These are phyloP conservation scores for Pleoardoris graminearum DNA, from an alignment of 2,329 filamentous ascomycete genomes.

Conservation along the genomic window DNA sequence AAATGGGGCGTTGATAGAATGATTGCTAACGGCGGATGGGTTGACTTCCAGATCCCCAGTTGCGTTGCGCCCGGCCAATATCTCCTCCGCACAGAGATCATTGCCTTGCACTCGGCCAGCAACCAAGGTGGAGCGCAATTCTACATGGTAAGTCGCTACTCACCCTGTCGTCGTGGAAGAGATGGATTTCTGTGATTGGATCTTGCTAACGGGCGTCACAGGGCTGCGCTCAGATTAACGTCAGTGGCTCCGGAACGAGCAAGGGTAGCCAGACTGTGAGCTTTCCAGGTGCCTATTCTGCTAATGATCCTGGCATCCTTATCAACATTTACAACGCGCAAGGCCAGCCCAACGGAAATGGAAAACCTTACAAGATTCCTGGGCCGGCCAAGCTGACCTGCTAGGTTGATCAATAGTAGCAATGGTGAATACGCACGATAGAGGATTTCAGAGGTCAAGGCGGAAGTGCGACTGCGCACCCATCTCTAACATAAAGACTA, in stretches of 20 bases:
- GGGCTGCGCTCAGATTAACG: slow-evolving; percentile 45
- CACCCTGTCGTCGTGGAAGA: no score
- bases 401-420: slow-evolving; percentile 4
- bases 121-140: slow-evolving; percentile 42
- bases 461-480: no score
- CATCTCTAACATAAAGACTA: no score
- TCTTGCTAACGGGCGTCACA: slow-evolving; percentile 12
- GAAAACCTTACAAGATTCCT: slow-evolving; percentile 49
- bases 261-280: slow-evolving; percentile 31
- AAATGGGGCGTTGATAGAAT: slow-evolving; percentile 57
- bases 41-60: slow-evolving; percentile 38
- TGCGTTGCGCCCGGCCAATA: slow-evolving; percentile 41
- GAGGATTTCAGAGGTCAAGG: no score
- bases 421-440: background rate
- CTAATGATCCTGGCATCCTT: slow-evolving; percentile 25
- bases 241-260: slow-evolving; percentile 31
- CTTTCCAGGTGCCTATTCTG: slow-evolving; percentile 32
- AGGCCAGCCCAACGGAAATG: slow-evolving; percentile 18
- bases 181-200: no score
- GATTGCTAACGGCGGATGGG: slow-evolving; percentile 53
- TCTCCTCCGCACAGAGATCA: slow-evolving; percentile 47
- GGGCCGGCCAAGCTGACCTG: slow-evolving; percentile 54
- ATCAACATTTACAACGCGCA: slow-evolving; percentile 24
- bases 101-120: slow-evolving; percentile 44
- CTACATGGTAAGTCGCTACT: slow-evolving; percentile 26